Percentiles rank a stretch among this genome's conserved stretches.
Conservation (phyloP, 202 grass and related monocot species). For the Panicum virgatum region DNA sequence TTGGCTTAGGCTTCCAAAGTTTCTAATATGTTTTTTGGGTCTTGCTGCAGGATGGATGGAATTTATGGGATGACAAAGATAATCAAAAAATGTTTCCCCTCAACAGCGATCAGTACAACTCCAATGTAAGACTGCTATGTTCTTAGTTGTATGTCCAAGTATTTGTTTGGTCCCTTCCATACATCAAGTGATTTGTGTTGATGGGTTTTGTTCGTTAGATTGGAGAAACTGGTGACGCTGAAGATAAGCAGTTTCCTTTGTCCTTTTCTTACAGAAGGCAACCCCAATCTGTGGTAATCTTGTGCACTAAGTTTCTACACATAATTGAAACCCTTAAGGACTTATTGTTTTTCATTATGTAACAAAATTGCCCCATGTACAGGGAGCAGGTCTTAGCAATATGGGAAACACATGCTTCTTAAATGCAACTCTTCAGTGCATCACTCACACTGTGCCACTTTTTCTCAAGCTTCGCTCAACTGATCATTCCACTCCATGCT, state of each 20-base stretch:
- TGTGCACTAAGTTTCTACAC: slow-evolving; percentile 17
- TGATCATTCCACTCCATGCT: slow-evolving; percentile 59
- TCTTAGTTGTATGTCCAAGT: not conserved
- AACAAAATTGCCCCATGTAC: slow-evolving; percentile 11
- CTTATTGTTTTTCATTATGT: not conserved
- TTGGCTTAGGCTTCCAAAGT: not conserved
- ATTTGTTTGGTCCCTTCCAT: not conserved
- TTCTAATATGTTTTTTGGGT: slow-evolving; percentile 21
- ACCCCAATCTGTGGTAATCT: slow-evolving; percentile 56
- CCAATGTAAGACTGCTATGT: slow-evolving; percentile 39
- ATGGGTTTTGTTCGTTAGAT: slow-evolving; percentile 35
- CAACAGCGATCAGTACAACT: slow-evolving; percentile 21
- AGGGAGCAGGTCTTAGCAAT: slow-evolving; percentile 90
- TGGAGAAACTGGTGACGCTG: slow-evolving; percentile 19
- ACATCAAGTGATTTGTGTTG: slow-evolving; percentile 14
- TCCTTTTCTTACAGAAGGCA: slow-evolving; percentile 36
- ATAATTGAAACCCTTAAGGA: not conserved
- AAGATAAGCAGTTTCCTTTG: slow-evolving; percentile 40
- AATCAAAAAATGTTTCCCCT: slow-evolving; percentile 9
- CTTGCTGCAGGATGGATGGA: slow-evolving; percentile 19
- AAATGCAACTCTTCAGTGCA: slow-evolving; percentile 88
- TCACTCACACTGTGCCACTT: slow-evolving; percentile 87
- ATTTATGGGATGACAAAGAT: slow-evolving; percentile 15
- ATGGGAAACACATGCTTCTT: slow-evolving; percentile 96
- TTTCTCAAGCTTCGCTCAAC: slow-evolving; percentile 53